These are phyloP conservation scores for Pedinophyceae sp. DNA, from an alignment of 139 green algal genomes.

Conservation along the genomic window DNA sequence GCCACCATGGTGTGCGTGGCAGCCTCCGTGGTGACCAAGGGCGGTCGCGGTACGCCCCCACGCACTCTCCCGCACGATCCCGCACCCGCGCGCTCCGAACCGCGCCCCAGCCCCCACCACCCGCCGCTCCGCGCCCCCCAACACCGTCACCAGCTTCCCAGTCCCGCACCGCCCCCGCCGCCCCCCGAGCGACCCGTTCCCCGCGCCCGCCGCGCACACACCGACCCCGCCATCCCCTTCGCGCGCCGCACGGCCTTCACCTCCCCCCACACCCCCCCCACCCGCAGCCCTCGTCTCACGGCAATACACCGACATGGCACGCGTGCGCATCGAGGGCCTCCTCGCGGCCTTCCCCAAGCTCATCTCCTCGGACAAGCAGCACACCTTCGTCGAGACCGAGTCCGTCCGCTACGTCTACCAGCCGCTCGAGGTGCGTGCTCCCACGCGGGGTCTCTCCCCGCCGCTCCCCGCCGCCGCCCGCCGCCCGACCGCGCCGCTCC, in stretches of 20 bases:
- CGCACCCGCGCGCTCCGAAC: not conserved
- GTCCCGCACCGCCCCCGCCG: not conserved
- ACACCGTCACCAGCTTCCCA: not conserved
- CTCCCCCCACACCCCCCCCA: not conserved
- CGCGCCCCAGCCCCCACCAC: not conserved
- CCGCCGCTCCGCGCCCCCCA: not conserved
- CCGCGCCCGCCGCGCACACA: no score
- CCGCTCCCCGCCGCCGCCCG: no score
- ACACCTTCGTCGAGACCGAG: slow-evolving; percentile 98
- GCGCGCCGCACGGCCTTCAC: no score
- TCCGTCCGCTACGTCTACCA: slow-evolving; percentile 96
- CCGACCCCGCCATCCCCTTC: no score
- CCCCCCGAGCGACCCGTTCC: no score
- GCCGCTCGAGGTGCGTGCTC: slow-evolving; percentile 91
- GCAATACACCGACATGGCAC: slow-evolving; percentile 96
- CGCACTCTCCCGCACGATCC: slow-evolving; percentile 1
- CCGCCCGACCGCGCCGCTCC: no score
- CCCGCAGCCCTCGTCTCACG: slow-evolving; percentile 83
- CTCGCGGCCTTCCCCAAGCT: slow-evolving; percentile 97
- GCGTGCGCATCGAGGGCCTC: slow-evolving; percentile 94
- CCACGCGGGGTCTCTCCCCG: not conserved
- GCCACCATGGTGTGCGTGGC: slow-evolving; percentile 82
- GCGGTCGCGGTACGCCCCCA: slow-evolving; percentile 87
- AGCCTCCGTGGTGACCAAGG: slow-evolving; percentile 74
- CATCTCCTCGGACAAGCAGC: slow-evolving; percentile 80